Evolutionary conservation across 225 moss, liverwort and hornwort genomes (phyloP).

Genomic region (Pseudoscleropodium purum): DNA sequence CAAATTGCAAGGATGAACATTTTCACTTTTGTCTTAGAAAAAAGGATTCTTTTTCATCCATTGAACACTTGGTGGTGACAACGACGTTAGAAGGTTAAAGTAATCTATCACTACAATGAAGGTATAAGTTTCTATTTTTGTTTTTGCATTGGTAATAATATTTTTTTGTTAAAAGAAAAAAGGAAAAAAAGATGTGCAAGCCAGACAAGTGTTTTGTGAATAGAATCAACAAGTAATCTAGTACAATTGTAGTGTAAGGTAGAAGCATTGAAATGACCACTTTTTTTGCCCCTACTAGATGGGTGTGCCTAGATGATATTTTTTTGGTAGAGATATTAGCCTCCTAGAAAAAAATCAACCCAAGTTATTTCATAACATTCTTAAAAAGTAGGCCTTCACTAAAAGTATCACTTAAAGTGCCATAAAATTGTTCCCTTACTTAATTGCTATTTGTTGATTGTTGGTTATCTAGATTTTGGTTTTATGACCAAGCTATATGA

Average conservation of each 20-base stretch:
- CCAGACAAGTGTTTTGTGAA: neutral
- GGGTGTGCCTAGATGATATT: neutral
- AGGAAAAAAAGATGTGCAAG: neutral
- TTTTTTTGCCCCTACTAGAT: neutral
- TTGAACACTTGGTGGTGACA: accelerated
- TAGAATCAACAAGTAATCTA: neutral
- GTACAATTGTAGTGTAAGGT: neutral
- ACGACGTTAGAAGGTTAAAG: accelerated
- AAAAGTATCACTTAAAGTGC: neutral
- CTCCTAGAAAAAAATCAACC: neutral
- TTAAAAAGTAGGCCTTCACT: accelerated
- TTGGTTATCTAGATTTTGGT: neutral
- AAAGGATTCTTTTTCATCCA: no score
- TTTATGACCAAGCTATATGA: neutral
- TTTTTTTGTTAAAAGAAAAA: neutral
- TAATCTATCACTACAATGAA: neutral
- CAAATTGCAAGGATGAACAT: no score
- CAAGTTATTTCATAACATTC: neutral
- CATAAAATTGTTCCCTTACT: neutral
- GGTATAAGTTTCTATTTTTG: accelerated
- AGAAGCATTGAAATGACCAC: accelerated
- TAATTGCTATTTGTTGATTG: accelerated
- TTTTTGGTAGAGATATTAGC: neutral
- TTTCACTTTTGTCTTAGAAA: no score
- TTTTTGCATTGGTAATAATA: neutral